Evolutionary conservation across 805 yeast species (phyloP).

Genomic region (Torulaspora franciscae): DNA sequence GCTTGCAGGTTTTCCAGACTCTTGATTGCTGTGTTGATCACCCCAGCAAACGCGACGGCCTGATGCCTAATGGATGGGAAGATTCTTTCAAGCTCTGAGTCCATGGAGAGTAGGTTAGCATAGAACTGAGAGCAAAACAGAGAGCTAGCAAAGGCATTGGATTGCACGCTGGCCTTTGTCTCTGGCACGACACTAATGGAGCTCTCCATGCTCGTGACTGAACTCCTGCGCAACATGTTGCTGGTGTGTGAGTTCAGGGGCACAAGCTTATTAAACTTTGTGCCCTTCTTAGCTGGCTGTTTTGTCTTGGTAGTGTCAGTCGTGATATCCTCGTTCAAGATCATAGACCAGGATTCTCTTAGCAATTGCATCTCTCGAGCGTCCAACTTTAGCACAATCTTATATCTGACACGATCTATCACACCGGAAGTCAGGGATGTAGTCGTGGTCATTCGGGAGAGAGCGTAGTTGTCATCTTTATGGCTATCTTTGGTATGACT

Average conservation of each 20-base stretch:
- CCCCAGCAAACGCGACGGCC: conserved; percentile 76
- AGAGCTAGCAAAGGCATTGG: conserved; percentile 44
- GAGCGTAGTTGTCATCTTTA: conserved; percentile 14
- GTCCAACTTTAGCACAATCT: conserved; percentile 31
- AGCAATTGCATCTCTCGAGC: conserved; percentile 35
- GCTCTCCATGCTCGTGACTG: conserved; percentile 2
- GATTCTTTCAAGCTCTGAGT: conserved; percentile 53
- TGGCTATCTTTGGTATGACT: conserved; percentile 6
- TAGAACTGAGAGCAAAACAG: conserved; percentile 74
- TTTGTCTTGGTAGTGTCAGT: conserved; percentile 11
- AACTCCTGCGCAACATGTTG: neutral
- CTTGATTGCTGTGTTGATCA: conserved; percentile 60
- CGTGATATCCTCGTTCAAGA: conserved; percentile 35
- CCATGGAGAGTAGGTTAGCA: conserved; percentile 58
- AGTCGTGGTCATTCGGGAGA: conserved; percentile 19
- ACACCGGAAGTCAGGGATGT: conserved; percentile 19
- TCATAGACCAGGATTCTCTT: conserved; percentile 38
- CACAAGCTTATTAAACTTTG: neutral
- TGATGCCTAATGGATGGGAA: conserved; percentile 77
- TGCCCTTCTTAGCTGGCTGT: neutral
- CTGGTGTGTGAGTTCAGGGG: conserved; percentile 2
- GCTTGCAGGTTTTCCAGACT: conserved; percentile 55
- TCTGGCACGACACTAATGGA: conserved; percentile 6
- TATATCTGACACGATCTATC: conserved; percentile 23
- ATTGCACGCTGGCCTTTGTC: conserved; percentile 6